Base-by-base conservation (phyloP, 352 stramenopile species). In the Phytophthora podocarpi region DNA sequence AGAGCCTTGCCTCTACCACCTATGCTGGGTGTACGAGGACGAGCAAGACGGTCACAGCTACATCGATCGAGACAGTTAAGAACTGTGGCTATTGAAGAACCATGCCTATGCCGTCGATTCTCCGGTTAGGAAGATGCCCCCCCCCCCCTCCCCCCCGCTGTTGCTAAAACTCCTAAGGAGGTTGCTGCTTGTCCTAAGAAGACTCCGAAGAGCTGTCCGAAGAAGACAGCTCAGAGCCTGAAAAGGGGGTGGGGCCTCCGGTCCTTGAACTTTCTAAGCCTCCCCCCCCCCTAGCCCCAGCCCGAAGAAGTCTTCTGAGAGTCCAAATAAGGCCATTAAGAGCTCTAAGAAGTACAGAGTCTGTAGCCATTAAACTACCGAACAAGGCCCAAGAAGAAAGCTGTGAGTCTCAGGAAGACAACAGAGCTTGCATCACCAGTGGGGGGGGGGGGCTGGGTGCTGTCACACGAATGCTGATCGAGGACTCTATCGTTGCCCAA, bases 401-500 rank as follows among this genome's bases (percentile, higher is more conserved):
- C n/a, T 16, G 37, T 48, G 18, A 64, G 34, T 13, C 54, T 48
- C 3, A 60, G 51, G 37, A 56, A 58, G 20, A 28, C 12, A 15
- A 15, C 35, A 57, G 39, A 67, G 28, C 18, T 57, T 56, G 34
- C 59, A 56, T 12, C 49, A 23, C n/a, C 47, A 12, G 21, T 45
- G 16, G 48, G 69, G 42, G 46, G 64, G 34, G 11, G 10, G 28
- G 49, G 60, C 27, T n/a, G n/a, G 64, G n/a, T n/a, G n/a, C 57
- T 18, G 45, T 61, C 9, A 31, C 45, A 15, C 71, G 31, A 34
- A 74, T 57, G 30, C 26, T 72, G 34, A 59, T 64, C 18, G 64
- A 81, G 20, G 65, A 82, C 21, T 64, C 72, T 32, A 43, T 70
- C 10, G 36, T 70, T 15, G 26, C 61, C 4, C 55, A 83, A 47